Conservation (phyloP, 192 early-diverging fungal species). For the Pecoramyces ruminantium region DNA sequence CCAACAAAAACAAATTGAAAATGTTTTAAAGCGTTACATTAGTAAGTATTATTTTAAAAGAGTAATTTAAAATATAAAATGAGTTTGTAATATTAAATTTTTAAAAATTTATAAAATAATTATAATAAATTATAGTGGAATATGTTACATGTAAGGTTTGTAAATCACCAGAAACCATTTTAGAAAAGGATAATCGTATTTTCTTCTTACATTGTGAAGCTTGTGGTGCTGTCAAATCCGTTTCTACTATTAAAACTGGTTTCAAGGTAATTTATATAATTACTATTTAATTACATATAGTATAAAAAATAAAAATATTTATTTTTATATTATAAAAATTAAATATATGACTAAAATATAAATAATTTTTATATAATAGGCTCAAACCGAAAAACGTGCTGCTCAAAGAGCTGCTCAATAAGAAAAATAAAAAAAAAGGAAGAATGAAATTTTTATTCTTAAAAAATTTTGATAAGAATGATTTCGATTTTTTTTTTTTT, state of each 20-base stretch:
- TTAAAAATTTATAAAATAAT: too few species aligned
- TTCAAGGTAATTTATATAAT: slow-evolving; percentile 46
- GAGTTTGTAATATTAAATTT: slow-evolving; percentile 2
- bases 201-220: slow-evolving; percentile 93
- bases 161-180: slow-evolving; percentile 80
- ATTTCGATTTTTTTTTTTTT: too few species aligned
- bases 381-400: background rate
- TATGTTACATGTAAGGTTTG: slow-evolving; percentile 99
- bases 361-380: too few species aligned
- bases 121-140: slow-evolving; percentile 34
- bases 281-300: too few species aligned
- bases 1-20: slow-evolving; percentile 98
- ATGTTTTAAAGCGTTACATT: slow-evolving; percentile 92
- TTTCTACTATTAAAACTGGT: slow-evolving; percentile 93
- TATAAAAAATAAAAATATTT: too few species aligned
- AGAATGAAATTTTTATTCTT: too few species aligned
- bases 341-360: too few species aligned
- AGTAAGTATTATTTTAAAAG: slow-evolving; percentile 13
- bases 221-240: slow-evolving; percentile 86
- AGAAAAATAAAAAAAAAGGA: background rate
- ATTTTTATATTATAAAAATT: too few species aligned
- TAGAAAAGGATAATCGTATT: slow-evolving; percentile 91
- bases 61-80: background rate
- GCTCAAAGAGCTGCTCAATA: background rate
- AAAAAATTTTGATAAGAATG: too few species aligned